Conservation (phyloP, 495 filamentous ascomycete species). For the Penicillium crystallinum region DNA sequence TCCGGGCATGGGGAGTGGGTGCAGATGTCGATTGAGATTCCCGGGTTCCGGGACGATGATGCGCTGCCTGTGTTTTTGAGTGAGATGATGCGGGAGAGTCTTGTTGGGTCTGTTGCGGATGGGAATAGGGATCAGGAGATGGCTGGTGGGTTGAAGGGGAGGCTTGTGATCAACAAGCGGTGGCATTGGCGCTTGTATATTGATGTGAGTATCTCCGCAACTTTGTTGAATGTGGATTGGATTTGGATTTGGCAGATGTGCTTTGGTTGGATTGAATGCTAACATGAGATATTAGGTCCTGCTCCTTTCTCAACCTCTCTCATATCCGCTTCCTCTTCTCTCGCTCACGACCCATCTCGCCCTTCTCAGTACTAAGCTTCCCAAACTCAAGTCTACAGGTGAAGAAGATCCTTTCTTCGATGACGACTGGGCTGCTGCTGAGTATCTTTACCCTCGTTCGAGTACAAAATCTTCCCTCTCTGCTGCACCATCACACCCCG, state of each 20-base stretch:
- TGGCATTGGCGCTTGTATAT: slow-evolving; percentile 97
- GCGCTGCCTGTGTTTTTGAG: slow-evolving; percentile 78
- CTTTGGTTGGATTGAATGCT: background rate
- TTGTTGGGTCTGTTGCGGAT: slow-evolving; percentile 54
- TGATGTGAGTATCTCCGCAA: slow-evolving; percentile 60
- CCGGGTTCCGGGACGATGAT: slow-evolving; percentile 86
- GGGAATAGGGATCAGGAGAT: slow-evolving; percentile 20
- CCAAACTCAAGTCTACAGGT: slow-evolving; percentile 71
- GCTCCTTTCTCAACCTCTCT: slow-evolving; percentile 83
- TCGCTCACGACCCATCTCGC: slow-evolving; percentile 92
- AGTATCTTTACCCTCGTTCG: slow-evolving; percentile 65
- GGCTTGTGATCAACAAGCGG: slow-evolving; percentile 75
- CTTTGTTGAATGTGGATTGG: background rate
- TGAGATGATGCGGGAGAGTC: slow-evolving; percentile 80
- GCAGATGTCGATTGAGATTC: slow-evolving; percentile 79
- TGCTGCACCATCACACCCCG: slow-evolving; percentile 18
- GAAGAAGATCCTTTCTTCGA: slow-evolving; percentile 98
- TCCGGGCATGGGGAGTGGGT: slow-evolving; percentile 58
- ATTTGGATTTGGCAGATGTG: background rate
- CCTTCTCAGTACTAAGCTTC: slow-evolving; percentile 82
- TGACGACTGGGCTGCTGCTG: slow-evolving; percentile 89
- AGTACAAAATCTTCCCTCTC: slow-evolving; percentile 4
- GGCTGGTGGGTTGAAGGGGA: slow-evolving; percentile 61
- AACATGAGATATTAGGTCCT: slow-evolving; percentile 58
- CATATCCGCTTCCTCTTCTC: slow-evolving; percentile 87